phyloP scores from a whole-genome alignment of 2,329 filamentous ascomycete species.

The Ophiocordyceps camponoti-leonardi region DNA sequence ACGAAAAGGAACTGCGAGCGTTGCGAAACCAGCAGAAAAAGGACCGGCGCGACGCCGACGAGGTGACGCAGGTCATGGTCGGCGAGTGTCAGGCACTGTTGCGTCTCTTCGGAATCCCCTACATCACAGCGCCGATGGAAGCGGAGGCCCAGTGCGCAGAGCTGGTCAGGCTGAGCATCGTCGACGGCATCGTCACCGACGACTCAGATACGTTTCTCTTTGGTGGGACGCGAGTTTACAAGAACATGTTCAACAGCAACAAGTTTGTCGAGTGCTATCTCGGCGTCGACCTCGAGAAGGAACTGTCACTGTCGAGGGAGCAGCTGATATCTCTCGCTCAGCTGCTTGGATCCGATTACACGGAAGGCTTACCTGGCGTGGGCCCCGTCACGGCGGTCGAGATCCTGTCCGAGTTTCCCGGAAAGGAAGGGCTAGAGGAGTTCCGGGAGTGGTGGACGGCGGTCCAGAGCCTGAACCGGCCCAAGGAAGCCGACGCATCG shows the following conservation, averaged over 20 bases:
- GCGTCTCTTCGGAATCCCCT: slow-evolving; percentile 80
- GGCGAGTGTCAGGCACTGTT: slow-evolving; percentile 86
- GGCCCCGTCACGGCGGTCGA: slow-evolving; percentile 91
- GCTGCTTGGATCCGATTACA: slow-evolving; percentile 86
- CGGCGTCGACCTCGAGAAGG: slow-evolving; percentile 64
- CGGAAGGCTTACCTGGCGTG: slow-evolving; percentile 75
- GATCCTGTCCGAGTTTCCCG: slow-evolving; percentile 77
- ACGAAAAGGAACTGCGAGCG: slow-evolving; percentile 73
- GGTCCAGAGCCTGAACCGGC: slow-evolving; percentile 51
- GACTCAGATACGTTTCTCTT: slow-evolving; percentile 96
- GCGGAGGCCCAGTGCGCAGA: slow-evolving; percentile 95
- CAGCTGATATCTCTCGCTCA: slow-evolving; percentile 84
- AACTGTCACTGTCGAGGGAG: slow-evolving; percentile 71
- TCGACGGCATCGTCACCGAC: slow-evolving; percentile 95
- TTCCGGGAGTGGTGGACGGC: slow-evolving; percentile 81
- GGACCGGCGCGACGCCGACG: slow-evolving; percentile 86
- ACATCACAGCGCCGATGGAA: slow-evolving; percentile 97
- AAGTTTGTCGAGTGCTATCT: slow-evolving; percentile 98
- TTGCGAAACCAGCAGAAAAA: slow-evolving; percentile 91
- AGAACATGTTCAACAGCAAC: slow-evolving; percentile 99
- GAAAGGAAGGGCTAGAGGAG: slow-evolving; percentile 39
- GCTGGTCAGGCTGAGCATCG: slow-evolving; percentile 67
- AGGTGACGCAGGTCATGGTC: slow-evolving; percentile 93
- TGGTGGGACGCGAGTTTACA: slow-evolving; percentile 90
- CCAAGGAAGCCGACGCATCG: slow-evolving; percentile 41